These are phyloP conservation scores for Rhinocladiella similis DNA, from an alignment of 2,329 filamentous ascomycete genomes.

Conservation along the genomic window DNA sequence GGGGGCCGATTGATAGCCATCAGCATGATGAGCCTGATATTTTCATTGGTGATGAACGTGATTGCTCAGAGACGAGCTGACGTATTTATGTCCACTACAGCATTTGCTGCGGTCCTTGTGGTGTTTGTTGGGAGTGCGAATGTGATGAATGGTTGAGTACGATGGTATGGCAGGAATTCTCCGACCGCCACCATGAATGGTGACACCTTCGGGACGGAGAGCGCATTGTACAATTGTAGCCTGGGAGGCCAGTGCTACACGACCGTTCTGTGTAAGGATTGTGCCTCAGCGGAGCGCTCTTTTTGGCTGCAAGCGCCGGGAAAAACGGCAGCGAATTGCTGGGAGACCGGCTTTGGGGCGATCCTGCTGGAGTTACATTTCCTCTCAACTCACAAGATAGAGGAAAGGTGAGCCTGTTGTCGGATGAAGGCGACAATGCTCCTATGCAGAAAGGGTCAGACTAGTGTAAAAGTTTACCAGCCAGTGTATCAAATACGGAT, in stretches of 20 bases:
- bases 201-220: conserved; percentile 11
- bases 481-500: no score
- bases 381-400: no score
- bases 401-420: no score
- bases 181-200: conserved; percentile 11
- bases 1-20: conserved; percentile 21
- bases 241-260: neutral
- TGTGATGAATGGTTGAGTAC: conserved; percentile 15
- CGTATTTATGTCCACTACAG: conserved; percentile 27
- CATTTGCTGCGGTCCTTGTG: conserved; percentile 27
- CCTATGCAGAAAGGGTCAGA: no score
- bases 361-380: neutral
- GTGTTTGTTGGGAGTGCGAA: conserved; percentile 26
- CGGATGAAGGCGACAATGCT: no score
- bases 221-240: neutral
- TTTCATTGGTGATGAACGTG: conserved; percentile 27
- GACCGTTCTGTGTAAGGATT: neutral
- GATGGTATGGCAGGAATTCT: conserved; percentile 17
- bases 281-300: neutral
- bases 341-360: neutral
- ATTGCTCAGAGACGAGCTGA: conserved; percentile 27
- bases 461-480: no score
- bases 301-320: neutral
- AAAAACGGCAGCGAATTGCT: neutral
- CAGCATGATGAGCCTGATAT: conserved; percentile 25